Conservation (phyloP, 139 green algal species). For the Picochlorum sp. region DNA sequence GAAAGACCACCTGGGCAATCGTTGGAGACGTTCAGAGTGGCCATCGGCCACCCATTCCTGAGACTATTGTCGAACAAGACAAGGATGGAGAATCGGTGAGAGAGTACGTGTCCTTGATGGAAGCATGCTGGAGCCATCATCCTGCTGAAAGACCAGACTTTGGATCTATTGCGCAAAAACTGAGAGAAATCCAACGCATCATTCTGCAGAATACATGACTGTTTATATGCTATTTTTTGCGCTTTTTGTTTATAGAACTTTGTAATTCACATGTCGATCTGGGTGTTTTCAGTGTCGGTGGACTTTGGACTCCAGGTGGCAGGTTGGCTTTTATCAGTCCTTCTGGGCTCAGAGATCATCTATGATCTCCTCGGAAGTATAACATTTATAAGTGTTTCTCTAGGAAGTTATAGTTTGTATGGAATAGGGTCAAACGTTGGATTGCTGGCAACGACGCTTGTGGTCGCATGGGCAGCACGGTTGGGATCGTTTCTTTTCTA, state of each 20-base stretch:
- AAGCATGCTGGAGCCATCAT: conserved; percentile 14
- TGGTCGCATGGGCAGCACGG: conserved; percentile 57
- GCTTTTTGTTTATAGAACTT: not conserved
- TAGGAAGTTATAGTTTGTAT: conserved; percentile 20
- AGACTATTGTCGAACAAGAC: not conserved
- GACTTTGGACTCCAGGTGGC: conserved; percentile 35
- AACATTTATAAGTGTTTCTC: conserved; percentile 42
- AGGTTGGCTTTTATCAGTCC: conserved; percentile 18
- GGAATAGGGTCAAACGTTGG: conserved; percentile 7
- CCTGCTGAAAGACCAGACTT: conserved; percentile 40
- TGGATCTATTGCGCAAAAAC: conserved; percentile 36
- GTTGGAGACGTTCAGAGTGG: not conserved
- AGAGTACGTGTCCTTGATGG: conserved; percentile 8
- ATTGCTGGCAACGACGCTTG: conserved; percentile 45
- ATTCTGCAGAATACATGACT: not conserved
- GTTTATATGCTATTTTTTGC: not conserved
- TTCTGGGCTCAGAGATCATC: conserved; percentile 62
- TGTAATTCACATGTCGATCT: no score
- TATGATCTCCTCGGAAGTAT: conserved; percentile 58
- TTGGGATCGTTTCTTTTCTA: conserved; percentile 67
- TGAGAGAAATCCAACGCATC: not conserved
- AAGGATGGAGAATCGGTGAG: not conserved
- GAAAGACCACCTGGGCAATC: not conserved
- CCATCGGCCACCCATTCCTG: not conserved
- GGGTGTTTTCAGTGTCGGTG: conserved; percentile 8